Evolutionary conservation across 2,329 filamentous ascomycete genomes (phyloP).

Genomic region (Ophiostoma angusticollis): DNA sequence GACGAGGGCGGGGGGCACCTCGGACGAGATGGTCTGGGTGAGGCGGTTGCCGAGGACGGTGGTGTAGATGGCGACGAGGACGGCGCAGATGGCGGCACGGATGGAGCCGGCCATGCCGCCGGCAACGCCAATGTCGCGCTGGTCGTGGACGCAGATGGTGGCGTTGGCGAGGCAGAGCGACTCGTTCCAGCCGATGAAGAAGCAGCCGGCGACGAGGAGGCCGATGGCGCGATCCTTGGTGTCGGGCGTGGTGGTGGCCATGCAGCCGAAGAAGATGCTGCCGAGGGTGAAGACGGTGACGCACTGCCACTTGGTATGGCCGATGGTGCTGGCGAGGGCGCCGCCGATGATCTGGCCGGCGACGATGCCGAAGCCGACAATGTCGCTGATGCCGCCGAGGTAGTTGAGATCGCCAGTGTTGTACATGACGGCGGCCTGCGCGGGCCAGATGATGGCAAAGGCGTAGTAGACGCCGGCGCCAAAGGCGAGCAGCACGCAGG

Average conservation of each 20-base stretch:
- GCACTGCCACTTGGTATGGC: conserved; percentile 16
- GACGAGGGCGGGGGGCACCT: conserved; percentile 18
- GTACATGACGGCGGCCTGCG: conserved; percentile 16
- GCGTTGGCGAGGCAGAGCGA: conserved; percentile 16
- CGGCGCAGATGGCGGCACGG: conserved; percentile 14
- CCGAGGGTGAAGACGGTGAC: conserved; percentile 17
- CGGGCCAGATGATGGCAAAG: conserved; percentile 21
- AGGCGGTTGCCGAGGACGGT: conserved; percentile 19
- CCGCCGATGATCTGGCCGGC: conserved; percentile 19
- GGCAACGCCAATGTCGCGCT: conserved; percentile 19
- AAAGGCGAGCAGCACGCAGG: conserved; percentile 18
- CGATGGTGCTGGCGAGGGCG: conserved; percentile 13
- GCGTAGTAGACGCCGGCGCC: conserved; percentile 23
- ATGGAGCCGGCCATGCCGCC: conserved; percentile 18
- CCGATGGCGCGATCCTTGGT: conserved; percentile 13
- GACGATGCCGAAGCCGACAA: conserved; percentile 17
- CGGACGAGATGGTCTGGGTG: conserved; percentile 14
- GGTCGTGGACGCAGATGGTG: conserved; percentile 17
- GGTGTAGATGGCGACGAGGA: conserved; percentile 18
- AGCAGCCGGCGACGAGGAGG: conserved; percentile 17
- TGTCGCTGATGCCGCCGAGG: conserved; percentile 13
- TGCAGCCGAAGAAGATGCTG: conserved; percentile 15
- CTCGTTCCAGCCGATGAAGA: conserved; percentile 21
- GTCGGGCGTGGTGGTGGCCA: conserved; percentile 11
- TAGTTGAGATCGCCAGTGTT: conserved; percentile 14